Percentiles rank a stretch among this genome's conserved stretches.
Conservation (phyloP, 306 rosid species). For the Fagus crenata region DNA sequence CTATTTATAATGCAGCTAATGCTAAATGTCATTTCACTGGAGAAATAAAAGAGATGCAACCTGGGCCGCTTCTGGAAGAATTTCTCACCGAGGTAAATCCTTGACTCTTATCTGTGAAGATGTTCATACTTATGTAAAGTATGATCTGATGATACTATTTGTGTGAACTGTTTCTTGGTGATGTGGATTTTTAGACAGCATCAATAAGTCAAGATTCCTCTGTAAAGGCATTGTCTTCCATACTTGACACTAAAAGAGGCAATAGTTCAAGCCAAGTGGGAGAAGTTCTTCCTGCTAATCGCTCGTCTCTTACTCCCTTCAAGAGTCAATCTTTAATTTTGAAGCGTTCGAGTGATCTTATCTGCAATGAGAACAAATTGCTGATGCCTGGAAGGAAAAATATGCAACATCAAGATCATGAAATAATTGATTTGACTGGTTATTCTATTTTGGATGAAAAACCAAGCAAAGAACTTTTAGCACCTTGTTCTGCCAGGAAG, state of each 20-base stretch:
- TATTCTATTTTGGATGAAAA: constrained; percentile 43
- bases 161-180: constrained; percentile 31
- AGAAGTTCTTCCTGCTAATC: constrained; percentile 79
- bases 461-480: constrained; percentile 32
- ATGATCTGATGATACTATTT: constrained; percentile 18
- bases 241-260: constrained; percentile 36
- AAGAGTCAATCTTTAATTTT: constrained; percentile 38
- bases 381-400: constrained; percentile 40
- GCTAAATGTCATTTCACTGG: constrained; percentile 38
- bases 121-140: constrained; percentile 12
- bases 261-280: constrained; percentile 36
- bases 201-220: constrained; percentile 37
- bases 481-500: constrained; percentile 63
- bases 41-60: constrained; percentile 38
- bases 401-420: constrained; percentile 37
- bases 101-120: constrained; percentile 22
- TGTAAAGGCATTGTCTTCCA: constrained; percentile 39
- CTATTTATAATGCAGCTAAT: constrained; percentile 18
- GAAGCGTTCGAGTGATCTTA: constrained; percentile 39
- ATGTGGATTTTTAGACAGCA: constrained; percentile 49
- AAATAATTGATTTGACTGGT: constrained; percentile 42
- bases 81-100: constrained; percentile 45
- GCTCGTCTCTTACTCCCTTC: constrained; percentile 60
- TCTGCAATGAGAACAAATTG: constrained; percentile 32
- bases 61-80: constrained; percentile 37